Percentiles rank a stretch among this genome's conserved stretches.
These are phyloP conservation scores for Amphichorda felina DNA, from an alignment of 2,329 filamentous ascomycete species.

Conservation along the genomic window DNA sequence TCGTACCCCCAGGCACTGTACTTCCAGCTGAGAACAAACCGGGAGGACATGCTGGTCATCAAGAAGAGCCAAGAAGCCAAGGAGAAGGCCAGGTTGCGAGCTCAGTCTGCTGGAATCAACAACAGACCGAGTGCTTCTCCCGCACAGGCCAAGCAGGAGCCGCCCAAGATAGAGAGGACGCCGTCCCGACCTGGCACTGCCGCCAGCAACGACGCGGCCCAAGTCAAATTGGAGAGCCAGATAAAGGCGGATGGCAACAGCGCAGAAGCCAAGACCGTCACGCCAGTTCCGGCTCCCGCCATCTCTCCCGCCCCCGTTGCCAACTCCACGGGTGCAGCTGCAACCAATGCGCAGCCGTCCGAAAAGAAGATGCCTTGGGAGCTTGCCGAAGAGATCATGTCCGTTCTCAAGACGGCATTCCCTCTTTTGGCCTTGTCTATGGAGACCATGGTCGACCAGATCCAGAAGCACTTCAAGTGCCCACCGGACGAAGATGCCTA, in stretches of 20 bases:
- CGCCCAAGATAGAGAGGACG: conserved; percentile 21
- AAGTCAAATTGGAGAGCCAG: conserved; percentile 30
- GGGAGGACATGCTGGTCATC: conserved; percentile 87
- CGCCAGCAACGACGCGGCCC: conserved; percentile 28
- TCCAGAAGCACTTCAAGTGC: conserved; percentile 98
- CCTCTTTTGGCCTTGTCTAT: conserved; percentile 91
- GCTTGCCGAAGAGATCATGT: conserved; percentile 89
- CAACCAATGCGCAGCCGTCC: conserved; percentile 6
- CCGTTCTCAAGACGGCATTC: conserved; percentile 92
- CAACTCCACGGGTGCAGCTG: background rate
- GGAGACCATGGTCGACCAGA: conserved; percentile 99
- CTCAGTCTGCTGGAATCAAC: conserved; percentile 27
- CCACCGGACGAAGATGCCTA: conserved; percentile 97
- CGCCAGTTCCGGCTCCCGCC: conserved; percentile 14
- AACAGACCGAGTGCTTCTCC: conserved; percentile 34
- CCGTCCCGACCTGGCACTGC: conserved; percentile 38
- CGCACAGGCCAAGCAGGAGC: conserved; percentile 37
- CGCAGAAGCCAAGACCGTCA: conserved; percentile 10
- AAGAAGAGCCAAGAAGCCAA: conserved; percentile 79
- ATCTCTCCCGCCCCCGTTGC: too few species aligned
- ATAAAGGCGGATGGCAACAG: conserved; percentile 13
- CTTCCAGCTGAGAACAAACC: conserved; percentile 84
- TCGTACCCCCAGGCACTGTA: conserved; percentile 91
- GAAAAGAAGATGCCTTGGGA: conserved; percentile 83
- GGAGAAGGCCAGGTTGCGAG: conserved; percentile 44